Evolutionary conservation across 2,329 filamentous ascomycete genomes (phyloP).

Genomic region (Colletotrichum truncatum): DNA sequence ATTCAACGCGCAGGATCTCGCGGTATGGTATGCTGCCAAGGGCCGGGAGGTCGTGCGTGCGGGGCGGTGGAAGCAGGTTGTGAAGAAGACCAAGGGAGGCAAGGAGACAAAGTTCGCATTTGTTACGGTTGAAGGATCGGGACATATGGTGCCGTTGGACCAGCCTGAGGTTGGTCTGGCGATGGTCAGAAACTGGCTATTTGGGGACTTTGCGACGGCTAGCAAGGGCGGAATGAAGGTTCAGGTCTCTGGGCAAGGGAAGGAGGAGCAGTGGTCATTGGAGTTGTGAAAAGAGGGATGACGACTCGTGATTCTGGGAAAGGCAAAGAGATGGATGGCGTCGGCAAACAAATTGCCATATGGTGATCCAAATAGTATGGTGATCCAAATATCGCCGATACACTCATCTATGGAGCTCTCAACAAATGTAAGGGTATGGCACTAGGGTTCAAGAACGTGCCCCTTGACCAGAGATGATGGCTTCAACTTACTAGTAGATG

Average conservation of each 20-base stretch:
- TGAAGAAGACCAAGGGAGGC: not conserved
- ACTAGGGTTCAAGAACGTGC: too few species aligned
- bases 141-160: conserved; percentile 47
- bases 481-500: too few species aligned
- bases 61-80: conserved; percentile 22
- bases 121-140: conserved; percentile 45
- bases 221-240: not conserved
- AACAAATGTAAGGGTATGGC: too few species aligned
- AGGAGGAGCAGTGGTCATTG: not conserved
- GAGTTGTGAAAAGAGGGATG: not conserved
- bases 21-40: conserved; percentile 17
- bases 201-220: conserved; percentile 7
- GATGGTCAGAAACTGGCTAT: conserved; percentile 33
- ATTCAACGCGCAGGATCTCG: conserved; percentile 44
- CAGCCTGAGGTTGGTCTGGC: conserved; percentile 29
- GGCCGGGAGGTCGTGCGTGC: conserved; percentile 9
- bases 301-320: not conserved
- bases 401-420: too few species aligned
- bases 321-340: not conserved
- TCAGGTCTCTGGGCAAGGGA: not conserved
- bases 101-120: conserved; percentile 31
- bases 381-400: too few species aligned
- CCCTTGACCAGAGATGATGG: too few species aligned
- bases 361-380: too few species aligned
- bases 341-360: too few species aligned